A percentile compares a stretch with the other conserved stretches of the same genome.
These are phyloP conservation scores for Clavariopsis aquatica DNA, from an alignment of 495 filamentous ascomycete genomes.

Conservation along the genomic window DNA sequence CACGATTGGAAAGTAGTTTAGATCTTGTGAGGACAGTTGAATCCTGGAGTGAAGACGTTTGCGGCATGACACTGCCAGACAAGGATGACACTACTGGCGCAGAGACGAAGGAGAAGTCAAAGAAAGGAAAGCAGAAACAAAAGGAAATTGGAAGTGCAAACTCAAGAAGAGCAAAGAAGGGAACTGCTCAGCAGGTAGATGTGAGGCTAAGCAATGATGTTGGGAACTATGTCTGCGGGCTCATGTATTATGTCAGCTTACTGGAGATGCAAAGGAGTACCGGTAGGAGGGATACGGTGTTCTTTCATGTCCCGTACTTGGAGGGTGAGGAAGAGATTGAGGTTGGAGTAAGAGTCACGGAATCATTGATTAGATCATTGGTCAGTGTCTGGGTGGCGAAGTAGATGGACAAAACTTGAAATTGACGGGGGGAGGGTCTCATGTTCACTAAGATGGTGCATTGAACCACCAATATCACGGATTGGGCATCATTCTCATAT, in stretches of 20 bases:
- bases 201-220: slow-evolving; percentile 40
- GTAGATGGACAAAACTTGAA: neutral
- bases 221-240: slow-evolving; percentile 44
- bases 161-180: slow-evolving; percentile 2
- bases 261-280: slow-evolving; percentile 32
- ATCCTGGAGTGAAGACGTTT: slow-evolving; percentile 5
- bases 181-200: slow-evolving; percentile 9
- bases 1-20: slow-evolving; percentile 22
- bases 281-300: slow-evolving; percentile 24
- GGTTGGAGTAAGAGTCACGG: slow-evolving; percentile 14
- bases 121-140: slow-evolving; percentile 1
- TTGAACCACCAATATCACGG: no score
- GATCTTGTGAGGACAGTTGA: slow-evolving; percentile 33
- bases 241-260: slow-evolving; percentile 40
- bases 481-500: no score
- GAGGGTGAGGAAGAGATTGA: slow-evolving; percentile 21
- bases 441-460: neutral
- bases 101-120: neutral
- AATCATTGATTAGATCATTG: slow-evolving; percentile 18
- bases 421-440: neutral
- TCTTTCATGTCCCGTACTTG: slow-evolving; percentile 32
- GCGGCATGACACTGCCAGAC: neutral
- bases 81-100: neutral
- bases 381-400: slow-evolving; percentile 12
- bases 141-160: slow-evolving; percentile 8